Evolutionary conservation across 2,329 filamentous ascomycete species (phyloP), one percentile per base, ranked within the genome.

Genomic region (Pseudocercospora pini-densiflorae): DNA sequence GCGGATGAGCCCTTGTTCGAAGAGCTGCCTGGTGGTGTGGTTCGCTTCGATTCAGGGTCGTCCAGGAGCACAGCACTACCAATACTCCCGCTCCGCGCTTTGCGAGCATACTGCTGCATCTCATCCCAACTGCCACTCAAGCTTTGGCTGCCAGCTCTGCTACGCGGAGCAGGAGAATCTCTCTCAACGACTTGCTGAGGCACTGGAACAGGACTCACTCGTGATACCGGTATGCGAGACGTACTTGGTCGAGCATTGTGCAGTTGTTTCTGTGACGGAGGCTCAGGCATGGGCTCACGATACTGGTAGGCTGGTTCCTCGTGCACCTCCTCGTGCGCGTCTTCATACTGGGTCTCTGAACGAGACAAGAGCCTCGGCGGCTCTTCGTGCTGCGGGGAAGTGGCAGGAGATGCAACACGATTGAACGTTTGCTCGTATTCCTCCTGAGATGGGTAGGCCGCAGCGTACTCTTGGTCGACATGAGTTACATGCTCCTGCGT

Each of bases 201-300:
- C 65, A 96, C 89, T 10, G 93, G 93, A 21, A 88, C 86, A 1
- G 92, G 91, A 76, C 92, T 97, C 14, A 87, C 83, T 73, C 92
- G 94, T 31, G 93, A 89, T 43, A 98, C 85, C 0, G 95, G 95
- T 76, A 99, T 97, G 62, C 92, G 89, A 53, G 94, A 97, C 3
- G 86, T 82, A 81, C 87, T 81, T 31, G 82, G 81, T 63, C 82
- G 75, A 43, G 70, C 66, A 23, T 68, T 68, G 45, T 71, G 69
- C n/a, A 19, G 10, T 59, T 73, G 80, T 85, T 90, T 74, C 77
- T 85, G 70, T 6, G 31, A 16, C n/a, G 55, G 55, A 19, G 16
- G 55, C 16, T 58, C 55, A 19, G n/a, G 31, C 19, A 40, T 33
- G 36, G 31, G 31, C 27, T 58, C 55, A 16, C 7, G n/a, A 21